Evolutionary conservation across 495 filamentous ascomycete genomes (phyloP).

Genomic region (Sabuloglossum arenarium): DNA sequence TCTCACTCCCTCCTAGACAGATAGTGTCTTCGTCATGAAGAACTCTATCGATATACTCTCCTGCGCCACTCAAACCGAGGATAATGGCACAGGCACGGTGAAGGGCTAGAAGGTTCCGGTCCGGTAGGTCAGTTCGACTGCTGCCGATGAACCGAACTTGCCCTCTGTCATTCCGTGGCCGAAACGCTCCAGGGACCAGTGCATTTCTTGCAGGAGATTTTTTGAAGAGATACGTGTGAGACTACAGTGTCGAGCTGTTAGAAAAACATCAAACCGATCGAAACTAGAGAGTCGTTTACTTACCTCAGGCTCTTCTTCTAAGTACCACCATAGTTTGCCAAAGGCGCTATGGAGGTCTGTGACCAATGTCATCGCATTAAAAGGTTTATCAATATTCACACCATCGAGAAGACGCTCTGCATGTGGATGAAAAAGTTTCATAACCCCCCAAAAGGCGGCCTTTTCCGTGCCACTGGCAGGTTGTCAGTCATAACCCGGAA

Average conservation of each 20-base stretch:
- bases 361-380: not conserved
- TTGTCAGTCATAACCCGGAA: not conserved
- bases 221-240: not conserved
- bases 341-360: not conserved
- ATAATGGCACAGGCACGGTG: not conserved
- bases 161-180: not conserved
- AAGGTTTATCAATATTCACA: not conserved
- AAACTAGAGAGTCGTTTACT: not conserved
- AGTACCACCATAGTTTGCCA: not conserved
- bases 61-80: not conserved
- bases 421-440: not conserved
- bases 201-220: not conserved
- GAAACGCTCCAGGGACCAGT: not conserved
- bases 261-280: not conserved
- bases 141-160: not conserved
- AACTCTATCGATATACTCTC: not conserved
- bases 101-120: not conserved
- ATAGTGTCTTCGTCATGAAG: not conserved
- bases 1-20: not conserved
- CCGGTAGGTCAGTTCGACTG: not conserved
- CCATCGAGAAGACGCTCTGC: not conserved
- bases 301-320: not conserved
- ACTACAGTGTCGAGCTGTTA: not conserved
- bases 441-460: not conserved
- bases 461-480: not conserved